Conservation (phyloP, 768 basidiomycete species). For the Lactarius deliciosus region DNA sequence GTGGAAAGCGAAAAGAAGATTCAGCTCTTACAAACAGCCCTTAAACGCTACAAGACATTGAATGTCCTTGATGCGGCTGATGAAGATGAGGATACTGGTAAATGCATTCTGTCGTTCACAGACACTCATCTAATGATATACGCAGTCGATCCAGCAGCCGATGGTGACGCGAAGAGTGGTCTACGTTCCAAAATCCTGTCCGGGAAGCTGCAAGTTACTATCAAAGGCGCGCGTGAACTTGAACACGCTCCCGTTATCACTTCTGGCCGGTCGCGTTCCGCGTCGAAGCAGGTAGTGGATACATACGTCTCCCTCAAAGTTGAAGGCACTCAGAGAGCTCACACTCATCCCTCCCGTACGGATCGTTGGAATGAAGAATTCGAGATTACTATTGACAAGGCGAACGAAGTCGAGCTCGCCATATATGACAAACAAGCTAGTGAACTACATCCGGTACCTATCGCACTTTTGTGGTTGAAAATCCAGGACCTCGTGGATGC, state of each 20-base stretch:
- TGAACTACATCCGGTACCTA: conserved; percentile 79
- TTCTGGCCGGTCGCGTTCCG: conserved; percentile 63
- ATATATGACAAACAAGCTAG: conserved; percentile 90
- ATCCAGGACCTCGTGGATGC: conserved; percentile 95
- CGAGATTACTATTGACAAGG: conserved; percentile 94
- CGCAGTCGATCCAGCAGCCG: conserved; percentile 30
- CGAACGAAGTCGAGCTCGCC: conserved; percentile 96
- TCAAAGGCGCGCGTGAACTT: conserved; percentile 89
- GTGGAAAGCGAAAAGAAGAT: conserved; percentile 97
- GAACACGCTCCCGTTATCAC: conserved; percentile 83
- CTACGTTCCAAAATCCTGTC: conserved; percentile 91
- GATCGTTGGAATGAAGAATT: conserved; percentile 99
- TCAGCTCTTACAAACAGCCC: conserved; percentile 83
- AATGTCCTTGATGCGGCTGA: conserved; percentile 86
- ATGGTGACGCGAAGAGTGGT: conserved; percentile 89
- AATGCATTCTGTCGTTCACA: conserved; percentile 29
- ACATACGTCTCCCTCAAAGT: conserved; percentile 94
- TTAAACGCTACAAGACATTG: conserved; percentile 95
- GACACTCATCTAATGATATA: background rate
- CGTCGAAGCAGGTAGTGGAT: conserved; percentile 76
- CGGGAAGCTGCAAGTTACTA: conserved; percentile 84
- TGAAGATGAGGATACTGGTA: conserved; percentile 77
- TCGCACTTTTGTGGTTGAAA: conserved; percentile 93
- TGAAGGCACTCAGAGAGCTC: conserved; percentile 90
- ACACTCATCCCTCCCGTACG: conserved; percentile 88